Evolutionary conservation across 768 basidiomycete species (phyloP), one percentile per base, ranked within the genome.

Genomic region (Serendipita indica): DNA sequence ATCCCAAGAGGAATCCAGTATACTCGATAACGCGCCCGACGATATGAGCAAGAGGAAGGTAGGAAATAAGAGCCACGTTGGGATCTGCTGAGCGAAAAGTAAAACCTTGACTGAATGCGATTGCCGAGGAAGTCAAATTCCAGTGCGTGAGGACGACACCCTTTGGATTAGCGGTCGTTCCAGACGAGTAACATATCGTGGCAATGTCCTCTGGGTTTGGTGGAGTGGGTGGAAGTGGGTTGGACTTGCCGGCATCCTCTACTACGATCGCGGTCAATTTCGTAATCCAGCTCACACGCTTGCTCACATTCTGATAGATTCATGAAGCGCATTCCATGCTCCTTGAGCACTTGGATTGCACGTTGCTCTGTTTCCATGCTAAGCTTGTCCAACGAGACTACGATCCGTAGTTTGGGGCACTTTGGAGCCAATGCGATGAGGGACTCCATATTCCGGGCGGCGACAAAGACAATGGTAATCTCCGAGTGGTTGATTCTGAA

Each of bases 111-210:
- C 82, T 64, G 63, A 82, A 81, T 39, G 77, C 77, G 59, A 80
- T 73, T 3, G 74, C 75, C 16, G 84, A 73, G 18, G 75, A 68
- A 7, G 84, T 80, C 52, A 89, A 72, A 60, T 78, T 80, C 56
- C 76, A 76, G 65, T 90, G 89, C 3, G 79, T 85, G 49, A 96
- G 73, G 41, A 96, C 70, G 33, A 77, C 91, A 65, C 89, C 90
- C 73, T 94, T 94, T 3, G 89, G 89, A 60, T 79, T 77, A 61
- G 72, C 81, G 1, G 89, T 90, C 0, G 89, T 91, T 39, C 89
- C 49, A 37, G 90, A 94, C 39, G 94, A 98, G 68, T 99, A 99
- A 66, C 90, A 93, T 59, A 99, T 84, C 4, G 85, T 86, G n/a
- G 83, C 83, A 49, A 94, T 66, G 39, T 80, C 74, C 57, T 87